Evolutionary conservation across 106 monocot species (phyloP).

Genomic region (Allium cepa): DNA sequence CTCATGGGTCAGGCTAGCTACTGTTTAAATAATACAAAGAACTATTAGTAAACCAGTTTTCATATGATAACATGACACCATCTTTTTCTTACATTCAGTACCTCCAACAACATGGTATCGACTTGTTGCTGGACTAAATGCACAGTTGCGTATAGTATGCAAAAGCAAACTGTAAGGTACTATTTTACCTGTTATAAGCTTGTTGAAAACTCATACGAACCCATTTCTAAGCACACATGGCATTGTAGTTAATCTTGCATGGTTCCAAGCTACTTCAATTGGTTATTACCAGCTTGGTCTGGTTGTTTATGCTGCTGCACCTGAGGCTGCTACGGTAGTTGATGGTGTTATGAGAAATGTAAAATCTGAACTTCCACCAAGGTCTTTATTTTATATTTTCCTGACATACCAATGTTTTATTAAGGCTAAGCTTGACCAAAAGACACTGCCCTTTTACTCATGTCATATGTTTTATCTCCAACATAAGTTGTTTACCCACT

Average conservation of each 20-base stretch:
- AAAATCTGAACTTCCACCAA: conserved; percentile 25
- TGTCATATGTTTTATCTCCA: too few relatives aligned
- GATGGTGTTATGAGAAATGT: conserved; percentile 21
- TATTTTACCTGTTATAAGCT: conserved; percentile 41
- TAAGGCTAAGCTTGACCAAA: too few relatives aligned
- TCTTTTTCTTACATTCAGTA: conserved; percentile 65
- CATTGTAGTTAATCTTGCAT: conserved; percentile 41
- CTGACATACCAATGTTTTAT: too few relatives aligned
- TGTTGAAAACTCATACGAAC: conserved; percentile 60
- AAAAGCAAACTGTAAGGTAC: conserved; percentile 41
- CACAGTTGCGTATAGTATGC: conserved; percentile 69
- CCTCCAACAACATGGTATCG: conserved; percentile 94
- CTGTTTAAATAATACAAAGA: neutral
- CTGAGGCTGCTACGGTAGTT: conserved; percentile 5
- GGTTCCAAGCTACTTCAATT: conserved; percentile 50
- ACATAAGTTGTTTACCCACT: too few relatives aligned
- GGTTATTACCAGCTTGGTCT: conserved; percentile 62
- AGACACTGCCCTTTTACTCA: too few relatives aligned
- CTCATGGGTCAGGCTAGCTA: conserved; percentile 80
- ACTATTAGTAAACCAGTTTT: too few relatives aligned
- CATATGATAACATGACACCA: neutral
- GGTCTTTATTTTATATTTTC: too few relatives aligned
- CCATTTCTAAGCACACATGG: conserved; percentile 35
- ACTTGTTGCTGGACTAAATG: conserved; percentile 90
- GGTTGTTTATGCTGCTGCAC: conserved; percentile 30